A percentile compares a stretch with the other conserved stretches of the same genome.
Evolutionary conservation across 495 filamentous ascomycete species (phyloP).

Genomic region (Penicillium tannophilum): DNA sequence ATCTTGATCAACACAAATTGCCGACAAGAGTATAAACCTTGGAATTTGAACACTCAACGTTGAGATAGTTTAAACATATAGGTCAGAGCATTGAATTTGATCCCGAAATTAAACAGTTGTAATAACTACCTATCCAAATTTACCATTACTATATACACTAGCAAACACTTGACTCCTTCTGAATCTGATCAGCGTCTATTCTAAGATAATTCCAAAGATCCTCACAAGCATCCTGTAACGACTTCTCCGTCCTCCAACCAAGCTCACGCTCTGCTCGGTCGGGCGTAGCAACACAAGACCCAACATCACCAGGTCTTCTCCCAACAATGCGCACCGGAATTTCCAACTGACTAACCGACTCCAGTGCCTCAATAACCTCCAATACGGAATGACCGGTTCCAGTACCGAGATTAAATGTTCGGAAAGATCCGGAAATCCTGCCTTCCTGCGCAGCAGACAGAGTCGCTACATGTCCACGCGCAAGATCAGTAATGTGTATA

Average conservation of each 20-base stretch:
- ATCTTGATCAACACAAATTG: too few relatives aligned
- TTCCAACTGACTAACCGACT: conserved; percentile 2
- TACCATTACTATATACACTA: background rate
- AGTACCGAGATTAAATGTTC: conserved; percentile 7
- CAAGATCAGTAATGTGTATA: conserved; percentile 12
- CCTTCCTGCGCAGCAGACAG: conserved; percentile 7
- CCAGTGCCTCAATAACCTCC: conserved; percentile 2
- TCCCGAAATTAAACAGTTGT: too few relatives aligned
- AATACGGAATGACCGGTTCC: background rate
- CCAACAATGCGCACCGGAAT: conserved; percentile 3
- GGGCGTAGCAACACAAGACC: conserved; percentile 6
- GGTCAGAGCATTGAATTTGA: too few relatives aligned
- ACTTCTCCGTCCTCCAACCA: conserved; percentile 8
- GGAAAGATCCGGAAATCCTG: conserved; percentile 4
- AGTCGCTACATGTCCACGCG: conserved; percentile 7
- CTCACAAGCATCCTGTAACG: conserved; percentile 9
- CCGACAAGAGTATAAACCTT: too few relatives aligned
- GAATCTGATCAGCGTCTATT: background rate
- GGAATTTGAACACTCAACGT: too few relatives aligned
- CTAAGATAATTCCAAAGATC: conserved; percentile 12
- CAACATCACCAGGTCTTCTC: conserved; percentile 5
- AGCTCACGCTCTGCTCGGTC: conserved; percentile 6
- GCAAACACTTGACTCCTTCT: background rate
- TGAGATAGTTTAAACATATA: too few relatives aligned
- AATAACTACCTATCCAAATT: background rate